Conservation (phyloP, 148 eudicot genomes). For the Arbutus unedo region DNA sequence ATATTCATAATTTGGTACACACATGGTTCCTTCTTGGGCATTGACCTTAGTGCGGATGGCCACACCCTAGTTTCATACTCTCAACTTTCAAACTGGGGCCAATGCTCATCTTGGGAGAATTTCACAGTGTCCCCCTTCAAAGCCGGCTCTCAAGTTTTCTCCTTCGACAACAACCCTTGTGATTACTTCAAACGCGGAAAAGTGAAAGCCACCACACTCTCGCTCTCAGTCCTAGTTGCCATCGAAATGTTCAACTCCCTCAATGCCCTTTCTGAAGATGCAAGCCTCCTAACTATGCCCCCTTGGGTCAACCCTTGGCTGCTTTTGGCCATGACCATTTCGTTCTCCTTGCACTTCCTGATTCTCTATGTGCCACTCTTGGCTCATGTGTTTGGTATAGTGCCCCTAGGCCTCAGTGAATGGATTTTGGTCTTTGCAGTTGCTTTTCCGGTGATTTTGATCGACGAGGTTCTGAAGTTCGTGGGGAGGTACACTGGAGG, state of each 20-base stretch:
- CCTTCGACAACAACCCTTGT: constrained; percentile 36
- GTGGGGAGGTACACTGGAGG: constrained; percentile 13
- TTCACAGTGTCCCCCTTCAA: constrained; percentile 42
- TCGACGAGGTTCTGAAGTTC: constrained; percentile 27
- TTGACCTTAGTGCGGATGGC: constrained; percentile 45
- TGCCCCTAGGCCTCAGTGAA: constrained; percentile 46
- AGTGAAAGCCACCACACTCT: constrained; percentile 50
- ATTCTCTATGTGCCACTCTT: constrained; percentile 51
- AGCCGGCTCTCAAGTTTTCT: constrained; percentile 32
- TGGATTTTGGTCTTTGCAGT: constrained; percentile 47
- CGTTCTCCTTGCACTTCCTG: constrained; percentile 45
- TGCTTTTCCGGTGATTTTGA: constrained; percentile 38
- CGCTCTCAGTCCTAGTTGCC: constrained; percentile 47
- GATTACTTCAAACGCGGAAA: constrained; percentile 46
- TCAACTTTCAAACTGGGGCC: constrained; percentile 49
- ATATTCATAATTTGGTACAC: constrained; percentile 54
- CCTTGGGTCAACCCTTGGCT: constrained; percentile 58
- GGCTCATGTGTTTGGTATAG: constrained; percentile 46
- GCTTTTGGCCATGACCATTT: constrained; percentile 48
- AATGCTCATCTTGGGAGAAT: constrained; percentile 38
- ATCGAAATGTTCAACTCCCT: constrained; percentile 58
- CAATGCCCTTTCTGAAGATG: constrained; percentile 56
- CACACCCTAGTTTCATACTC: constrained; percentile 44
- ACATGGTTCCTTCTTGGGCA: constrained; percentile 41
- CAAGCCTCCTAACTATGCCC: constrained; percentile 43